A percentile compares a stretch with the other conserved stretches of the same genome.
Evolutionary conservation across 2,329 filamentous ascomycete genomes (phyloP).

Genomic region (Pseudocercospora macadamiae): DNA sequence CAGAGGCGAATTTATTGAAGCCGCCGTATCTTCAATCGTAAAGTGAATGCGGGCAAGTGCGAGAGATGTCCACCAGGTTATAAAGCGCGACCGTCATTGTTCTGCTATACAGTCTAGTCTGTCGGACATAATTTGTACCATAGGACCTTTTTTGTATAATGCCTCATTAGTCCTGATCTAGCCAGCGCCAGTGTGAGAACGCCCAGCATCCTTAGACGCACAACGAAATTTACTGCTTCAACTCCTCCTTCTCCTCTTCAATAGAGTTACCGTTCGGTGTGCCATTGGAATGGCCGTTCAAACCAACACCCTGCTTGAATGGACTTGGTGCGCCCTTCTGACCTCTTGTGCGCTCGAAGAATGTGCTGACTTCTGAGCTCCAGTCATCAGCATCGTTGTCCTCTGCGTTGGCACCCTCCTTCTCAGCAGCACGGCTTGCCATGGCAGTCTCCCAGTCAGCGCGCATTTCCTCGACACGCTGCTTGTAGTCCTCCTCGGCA

Average conservation of each 20-base stretch:
- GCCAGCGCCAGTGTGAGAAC: not conserved
- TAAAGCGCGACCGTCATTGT: not conserved
- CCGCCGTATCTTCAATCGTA: too few relatives aligned
- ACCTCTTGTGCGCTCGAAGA: slow-evolving; percentile 56
- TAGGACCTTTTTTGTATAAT: too few relatives aligned
- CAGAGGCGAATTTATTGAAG: too few relatives aligned
- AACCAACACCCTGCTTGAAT: slow-evolving; percentile 17
- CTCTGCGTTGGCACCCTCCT: slow-evolving; percentile 45
- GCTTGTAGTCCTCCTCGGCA: slow-evolving; percentile 77
- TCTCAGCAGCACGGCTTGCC: slow-evolving; percentile 55
- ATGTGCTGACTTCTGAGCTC: slow-evolving; percentile 54
- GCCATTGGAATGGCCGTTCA: slow-evolving; percentile 11
- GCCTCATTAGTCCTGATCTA: not conserved
- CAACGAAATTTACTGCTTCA: slow-evolving; percentile 19
- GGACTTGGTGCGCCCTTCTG: slow-evolving; percentile 19
- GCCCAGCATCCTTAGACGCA: too few relatives aligned
- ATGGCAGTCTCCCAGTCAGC: slow-evolving; percentile 59
- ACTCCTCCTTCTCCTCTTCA: slow-evolving; percentile 25
- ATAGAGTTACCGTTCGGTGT: slow-evolving; percentile 13
- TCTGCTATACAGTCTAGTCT: slow-evolving; percentile 3
- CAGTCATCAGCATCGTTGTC: slow-evolving; percentile 51
- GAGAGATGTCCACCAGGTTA: too few relatives aligned
- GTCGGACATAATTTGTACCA: not conserved
- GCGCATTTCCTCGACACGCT: slow-evolving; percentile 78
- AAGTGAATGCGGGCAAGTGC: too few relatives aligned